Conservation (phyloP, 164 flowering plant species). For the Magnolia kwangsiensis region DNA sequence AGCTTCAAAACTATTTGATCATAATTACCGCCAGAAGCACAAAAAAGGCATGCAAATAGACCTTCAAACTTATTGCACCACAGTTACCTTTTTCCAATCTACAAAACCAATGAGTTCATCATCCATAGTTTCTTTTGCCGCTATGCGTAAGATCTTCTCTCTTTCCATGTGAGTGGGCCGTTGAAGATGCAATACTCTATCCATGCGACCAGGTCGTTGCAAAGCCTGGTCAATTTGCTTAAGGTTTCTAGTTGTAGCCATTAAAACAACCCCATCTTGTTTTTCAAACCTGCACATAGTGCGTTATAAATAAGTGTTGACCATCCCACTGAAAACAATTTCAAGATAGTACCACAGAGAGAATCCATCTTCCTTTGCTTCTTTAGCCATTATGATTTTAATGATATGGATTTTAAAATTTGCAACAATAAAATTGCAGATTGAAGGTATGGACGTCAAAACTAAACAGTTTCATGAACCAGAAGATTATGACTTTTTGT, state of each 20-base stretch:
- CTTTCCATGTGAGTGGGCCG: slow-evolving; percentile 79
- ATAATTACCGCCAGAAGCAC: background rate
- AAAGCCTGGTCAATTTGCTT: slow-evolving; percentile 87
- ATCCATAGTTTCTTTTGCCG: slow-evolving; percentile 93
- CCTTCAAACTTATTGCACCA: background rate
- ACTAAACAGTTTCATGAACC: background rate
- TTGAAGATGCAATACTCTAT: slow-evolving; percentile 87
- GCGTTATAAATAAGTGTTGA: background rate
- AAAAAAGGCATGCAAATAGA: slow-evolving; percentile 1
- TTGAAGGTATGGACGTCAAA: background rate
- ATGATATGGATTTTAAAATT: background rate
- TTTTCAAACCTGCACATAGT: slow-evolving; percentile 75
- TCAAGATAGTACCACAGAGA: background rate
- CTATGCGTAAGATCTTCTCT: slow-evolving; percentile 60
- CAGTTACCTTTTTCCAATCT: slow-evolving; percentile 81
- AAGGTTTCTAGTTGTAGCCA: slow-evolving; percentile 88
- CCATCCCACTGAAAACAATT: background rate
- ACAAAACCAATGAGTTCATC: slow-evolving; percentile 67
- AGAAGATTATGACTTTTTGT: background rate
- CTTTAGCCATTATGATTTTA: background rate
- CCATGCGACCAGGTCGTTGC: slow-evolving; percentile 94
- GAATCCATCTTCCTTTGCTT: background rate
- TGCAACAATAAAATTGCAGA: background rate
- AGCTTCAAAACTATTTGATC: background rate
- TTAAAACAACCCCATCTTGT: slow-evolving; percentile 96